phyloP scores from a whole-genome alignment of 2,329 filamentous ascomycete species.

The Biscogniauxia marginata region DNA sequence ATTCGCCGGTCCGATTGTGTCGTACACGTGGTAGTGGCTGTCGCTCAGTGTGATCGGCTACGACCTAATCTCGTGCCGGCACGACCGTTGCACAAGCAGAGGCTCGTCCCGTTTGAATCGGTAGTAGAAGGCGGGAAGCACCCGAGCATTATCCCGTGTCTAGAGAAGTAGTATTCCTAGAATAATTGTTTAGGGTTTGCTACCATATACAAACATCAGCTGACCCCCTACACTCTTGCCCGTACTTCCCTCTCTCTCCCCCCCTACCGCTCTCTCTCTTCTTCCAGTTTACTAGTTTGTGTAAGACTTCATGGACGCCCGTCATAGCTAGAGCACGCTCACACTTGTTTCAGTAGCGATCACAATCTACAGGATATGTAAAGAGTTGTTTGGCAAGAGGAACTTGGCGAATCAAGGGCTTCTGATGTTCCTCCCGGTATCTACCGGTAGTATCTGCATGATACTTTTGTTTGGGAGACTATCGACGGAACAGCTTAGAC shows the following conservation, averaged over 20 bases:
- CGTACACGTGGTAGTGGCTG: background rate
- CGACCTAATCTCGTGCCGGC: background rate
- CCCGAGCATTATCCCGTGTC: background rate
- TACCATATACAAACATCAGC: background rate
- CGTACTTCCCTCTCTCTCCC: background rate
- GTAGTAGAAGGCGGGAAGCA: background rate
- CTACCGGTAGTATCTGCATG: background rate
- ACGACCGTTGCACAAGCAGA: background rate
- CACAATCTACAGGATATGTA: background rate
- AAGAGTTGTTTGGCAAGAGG: background rate
- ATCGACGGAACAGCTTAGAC: background rate
- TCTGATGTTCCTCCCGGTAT: background rate
- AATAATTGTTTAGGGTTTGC: background rate
- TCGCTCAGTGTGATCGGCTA: background rate
- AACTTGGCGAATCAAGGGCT: background rate
- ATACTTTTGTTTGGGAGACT: background rate
- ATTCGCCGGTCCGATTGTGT: background rate
- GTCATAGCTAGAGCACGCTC: background rate
- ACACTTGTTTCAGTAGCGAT: background rate
- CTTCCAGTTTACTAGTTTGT: background rate
- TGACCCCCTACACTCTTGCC: background rate
- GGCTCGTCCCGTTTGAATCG: background rate
- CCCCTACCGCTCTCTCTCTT: background rate
- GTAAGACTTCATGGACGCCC: background rate
- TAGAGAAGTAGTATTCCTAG: background rate